Percentiles rank a stretch among this genome's conserved stretches.
Evolutionary conservation across 768 basidiomycete species (phyloP).

Genomic region (Phylloporus arenicola): DNA sequence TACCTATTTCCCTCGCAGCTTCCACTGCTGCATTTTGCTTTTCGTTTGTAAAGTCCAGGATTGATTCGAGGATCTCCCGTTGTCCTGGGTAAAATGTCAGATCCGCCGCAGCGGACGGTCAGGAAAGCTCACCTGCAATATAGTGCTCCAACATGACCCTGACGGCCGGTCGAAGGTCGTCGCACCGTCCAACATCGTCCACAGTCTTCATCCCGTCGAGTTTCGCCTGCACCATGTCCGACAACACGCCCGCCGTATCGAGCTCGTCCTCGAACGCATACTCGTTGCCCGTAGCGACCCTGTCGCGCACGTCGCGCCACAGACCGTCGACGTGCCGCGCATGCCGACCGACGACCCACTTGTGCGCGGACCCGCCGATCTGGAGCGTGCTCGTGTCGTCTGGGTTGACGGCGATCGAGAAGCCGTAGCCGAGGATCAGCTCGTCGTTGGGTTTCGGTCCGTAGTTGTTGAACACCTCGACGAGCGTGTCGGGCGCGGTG

Average conservation of each 20-base stretch:
- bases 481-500: conserved; percentile 23
- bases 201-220: conserved; percentile 45
- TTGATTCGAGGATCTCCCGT: conserved; percentile 47
- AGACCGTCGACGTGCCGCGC: conserved; percentile 43
- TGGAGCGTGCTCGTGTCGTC: conserved; percentile 84
- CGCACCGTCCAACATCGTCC: conserved; percentile 12
- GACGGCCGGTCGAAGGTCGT: conserved; percentile 49
- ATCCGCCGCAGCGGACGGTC: neutral
- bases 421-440: conserved; percentile 89
- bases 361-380: conserved; percentile 49
- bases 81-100: conserved; percentile 41
- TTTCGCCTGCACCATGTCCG: conserved; percentile 58
- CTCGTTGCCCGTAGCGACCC: conserved; percentile 20
- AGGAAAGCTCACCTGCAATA: conserved; percentile 45
- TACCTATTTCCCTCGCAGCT: conserved; percentile 45
- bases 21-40: conserved; percentile 46
- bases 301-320: conserved; percentile 49
- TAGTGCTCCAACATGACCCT: conserved; percentile 63
- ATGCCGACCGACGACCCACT: conserved; percentile 61
- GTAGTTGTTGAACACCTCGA: conserved; percentile 78
- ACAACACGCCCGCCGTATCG: conserved; percentile 59
- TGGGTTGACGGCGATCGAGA: conserved; percentile 70
- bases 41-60: conserved; percentile 44
- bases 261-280: conserved; percentile 55
- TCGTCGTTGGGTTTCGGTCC: conserved; percentile 88